A percentile compares a stretch with the other conserved stretches of the same genome.
phyloP scores from a whole-genome alignment of 2,329 filamentous ascomycete species.

The Epichloe gansuensis region DNA sequence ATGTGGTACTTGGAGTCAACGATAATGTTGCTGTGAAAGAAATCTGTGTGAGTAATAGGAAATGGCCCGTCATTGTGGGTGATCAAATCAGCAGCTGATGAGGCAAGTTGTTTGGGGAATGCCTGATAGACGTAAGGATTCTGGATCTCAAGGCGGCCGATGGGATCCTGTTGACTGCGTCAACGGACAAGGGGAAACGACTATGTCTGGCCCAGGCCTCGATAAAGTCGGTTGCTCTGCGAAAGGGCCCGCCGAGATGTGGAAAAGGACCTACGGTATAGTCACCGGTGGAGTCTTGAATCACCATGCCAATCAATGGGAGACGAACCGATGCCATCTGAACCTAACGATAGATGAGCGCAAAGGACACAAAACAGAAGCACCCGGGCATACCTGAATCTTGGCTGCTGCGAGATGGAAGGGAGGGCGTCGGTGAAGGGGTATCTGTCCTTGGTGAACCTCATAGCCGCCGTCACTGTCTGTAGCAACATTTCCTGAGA shows the following conservation, averaged over 20 bases:
- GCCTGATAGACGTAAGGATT: neutral
- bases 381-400: neutral
- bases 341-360: neutral
- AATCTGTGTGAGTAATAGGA: neutral
- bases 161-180: too few species aligned
- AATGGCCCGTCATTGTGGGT: neutral
- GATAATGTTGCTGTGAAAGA: neutral
- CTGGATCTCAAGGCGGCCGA: too few species aligned
- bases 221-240: too few species aligned
- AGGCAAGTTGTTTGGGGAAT: neutral
- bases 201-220: too few species aligned
- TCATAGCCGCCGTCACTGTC: too few species aligned
- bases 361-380: neutral
- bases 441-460: too few species aligned
- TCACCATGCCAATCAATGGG: neutral
- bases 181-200: too few species aligned
- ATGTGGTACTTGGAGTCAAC: neutral
- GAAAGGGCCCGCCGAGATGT: too few species aligned
- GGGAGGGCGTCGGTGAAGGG: too few species aligned
- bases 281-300: neutral
- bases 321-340: neutral
- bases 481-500: too few species aligned
- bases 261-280: too few species aligned
- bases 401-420: too few species aligned
- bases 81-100: neutral